Base-by-base conservation (phyloP, 495 filamentous ascomycete genomes). In the Talaromyces wortmannii region DNA sequence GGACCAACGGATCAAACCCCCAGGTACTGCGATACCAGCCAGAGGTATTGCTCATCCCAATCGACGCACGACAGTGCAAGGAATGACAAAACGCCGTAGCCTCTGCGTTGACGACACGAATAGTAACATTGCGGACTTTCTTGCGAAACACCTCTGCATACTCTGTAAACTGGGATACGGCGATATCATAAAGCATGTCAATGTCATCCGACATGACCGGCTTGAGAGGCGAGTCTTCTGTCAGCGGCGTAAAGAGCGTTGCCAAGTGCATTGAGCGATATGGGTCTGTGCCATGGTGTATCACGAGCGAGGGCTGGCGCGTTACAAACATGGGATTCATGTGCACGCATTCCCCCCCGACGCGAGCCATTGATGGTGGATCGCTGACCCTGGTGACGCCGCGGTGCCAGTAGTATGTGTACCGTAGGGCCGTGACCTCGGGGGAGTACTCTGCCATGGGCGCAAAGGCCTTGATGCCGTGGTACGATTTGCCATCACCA, bases 71-170 rank as follows among this genome's bases (percentile, higher is more conserved):
- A 67, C 71, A 61, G 53, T 78, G 67, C 5, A 83, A 61, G 1
- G 72, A 71, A 46, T 77, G 66, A 42, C 75, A 78, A 15, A 82
- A 61, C 1, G 71, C 58, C 15, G 80, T 61, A 7, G 67, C 71
- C 30, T 82, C 78, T 0, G 68, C 71, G 17, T 48, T 53, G n/a
- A 68, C 71, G 46, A 79, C 68, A 12, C 80, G 71, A 13, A 83
- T 52, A 7, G 48, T 67, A 5, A 75, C 51, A 47, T 66, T 63
- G 45, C 31, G n/a, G 53, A 33, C 10, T 18, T 48, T 47, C 47
- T 48, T 16, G 15, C 48, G 31, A 17, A 49, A 48, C 15, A 32
- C 33, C 23, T 58, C 48, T 10, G 50, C 43, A 30, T 48, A 53
- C 11, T 48, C 50, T 23, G 48, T 56, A 51, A 75, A 74, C 16